Evolutionary conservation across 352 stramenopile species (phyloP), one percentile per base, ranked within the genome.

Genomic region (Globisporangium camurandrum): DNA sequence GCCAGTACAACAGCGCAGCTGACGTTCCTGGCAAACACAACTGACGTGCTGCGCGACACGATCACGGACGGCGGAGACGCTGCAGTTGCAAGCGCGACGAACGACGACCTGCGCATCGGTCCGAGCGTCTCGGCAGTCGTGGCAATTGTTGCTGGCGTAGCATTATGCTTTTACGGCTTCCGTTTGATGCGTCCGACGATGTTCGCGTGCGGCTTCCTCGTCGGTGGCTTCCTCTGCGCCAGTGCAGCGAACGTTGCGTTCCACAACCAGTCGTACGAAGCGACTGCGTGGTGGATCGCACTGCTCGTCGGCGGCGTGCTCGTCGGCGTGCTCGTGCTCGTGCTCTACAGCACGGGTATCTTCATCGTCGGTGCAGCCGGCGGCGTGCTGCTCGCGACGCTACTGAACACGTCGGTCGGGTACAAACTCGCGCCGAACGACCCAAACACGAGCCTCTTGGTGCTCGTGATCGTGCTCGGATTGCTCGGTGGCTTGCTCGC

Each of bases 191-290:
- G 74, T 16, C 74, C 71, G 28, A 70, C 71, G 20, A 82, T 84
- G 68, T 86, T 86, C 46, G 53, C 68, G 19, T 80, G 71, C 44
- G 74, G 71, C 8, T 83, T 84, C 57, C 57, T 82, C 44, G 69
- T 79, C 1, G 74, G 74, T 7, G 67, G 69, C 24, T 71, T 80
- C 46, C 51, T 76, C 20, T 47, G 71, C 5, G 75, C 70, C 14
- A 66, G 63, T 16, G 49, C 78, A 23, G 67, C 73, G 12, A 36
- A 61, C 52, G 69, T 69, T 49, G 62, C 66, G 28, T 67, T 79
- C 48, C 51, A 72, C 39, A 56, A 52, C 59, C 49, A 75, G 23
- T 72, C 59, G 30, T 80, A 67, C 51, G 63, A 77, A 43, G 54
- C 66, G 38, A 78, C 57, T 6, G 67, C 67, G 20, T 77, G 62